Base-by-base conservation (phyloP, 2,329 filamentous ascomycete species). In the Cladosporium sp. region DNA sequence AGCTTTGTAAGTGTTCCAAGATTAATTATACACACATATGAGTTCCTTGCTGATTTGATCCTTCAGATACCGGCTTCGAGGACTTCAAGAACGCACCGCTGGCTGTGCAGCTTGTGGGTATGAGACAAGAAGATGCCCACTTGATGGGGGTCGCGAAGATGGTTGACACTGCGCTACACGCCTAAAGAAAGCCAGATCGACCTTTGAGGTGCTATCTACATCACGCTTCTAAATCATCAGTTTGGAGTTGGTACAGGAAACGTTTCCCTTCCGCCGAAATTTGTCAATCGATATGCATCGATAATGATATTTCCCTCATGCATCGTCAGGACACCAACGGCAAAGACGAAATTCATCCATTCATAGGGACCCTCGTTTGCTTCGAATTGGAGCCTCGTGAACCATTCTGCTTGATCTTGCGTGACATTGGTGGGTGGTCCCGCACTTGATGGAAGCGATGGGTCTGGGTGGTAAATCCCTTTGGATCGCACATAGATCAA, bases 91-190 rank as follows among this genome's bases (percentile, higher is more conserved):
- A 56, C 38, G 59, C 59, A 20, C 61, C 64, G 18, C 38, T 65
- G 35, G 56, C 53, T 40, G 47, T 66, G 20, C 64, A 67, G 49
- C 19, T 67, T n/a, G 60, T 67, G 7, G 65, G 66, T 35, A 64
- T 63, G 50, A 55, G 55, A 38, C 59, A 66, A 19, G 53, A 51
- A 30, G 64, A 68, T 49, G 61, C 67, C 38, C 55, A 53, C 13
- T 55, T 67, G 33, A 32, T 55, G n/a, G 57, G 59, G 7, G 38
- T 53, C 4, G 63, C 59, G 22, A 51, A 47, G 9, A 40, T 62
- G 5, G 18, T 68, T 16, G 63, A 67, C 29, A 53, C 50, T 11
- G 59, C 66, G 22, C 36, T 58, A n/a, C 40, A 57, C 58, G 29
- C 58, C 58, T 42, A 48, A 50, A 33, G 32, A 6, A 12, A 12